phyloP scores from a whole-genome alignment of 208 protist species.

The Naegleria gruberi region DNA sequence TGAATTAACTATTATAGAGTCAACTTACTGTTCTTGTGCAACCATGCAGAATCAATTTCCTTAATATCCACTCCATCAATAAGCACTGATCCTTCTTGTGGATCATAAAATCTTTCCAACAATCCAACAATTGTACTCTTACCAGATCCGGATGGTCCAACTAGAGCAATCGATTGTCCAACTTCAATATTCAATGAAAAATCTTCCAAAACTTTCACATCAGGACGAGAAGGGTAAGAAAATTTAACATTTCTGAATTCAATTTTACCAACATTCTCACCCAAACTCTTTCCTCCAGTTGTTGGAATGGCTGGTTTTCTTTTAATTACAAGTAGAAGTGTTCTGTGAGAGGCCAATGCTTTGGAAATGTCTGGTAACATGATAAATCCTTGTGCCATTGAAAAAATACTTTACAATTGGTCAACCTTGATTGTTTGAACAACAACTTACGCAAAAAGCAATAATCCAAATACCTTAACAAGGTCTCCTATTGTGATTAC shows the following conservation, averaged over 20 bases:
- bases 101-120: slow-evolving; percentile 72
- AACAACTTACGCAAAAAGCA: background rate
- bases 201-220: background rate
- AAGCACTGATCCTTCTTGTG: slow-evolving; percentile 36
- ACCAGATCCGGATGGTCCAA: slow-evolving; percentile 16
- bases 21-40: slow-evolving; percentile 27
- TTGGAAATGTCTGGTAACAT: background rate
- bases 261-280: slow-evolving; percentile 38
- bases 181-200: background rate
- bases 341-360: background rate
- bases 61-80: slow-evolving; percentile 55
- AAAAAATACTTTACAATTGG: background rate
- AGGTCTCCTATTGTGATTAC: background rate
- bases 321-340: background rate
- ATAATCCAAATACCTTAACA: background rate
- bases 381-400: background rate
- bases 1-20: too few species aligned
- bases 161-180: background rate
- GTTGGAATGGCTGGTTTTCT: background rate
- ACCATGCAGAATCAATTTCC: slow-evolving; percentile 59
- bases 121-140: slow-evolving; percentile 68
- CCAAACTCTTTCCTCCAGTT: background rate
- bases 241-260: slow-evolving; percentile 26
- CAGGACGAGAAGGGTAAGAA: slow-evolving; percentile 8
- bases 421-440: background rate